Evolutionary conservation across 192 early-diverging fungal genomes (phyloP).

Genomic region (Podila minutissima): DNA sequence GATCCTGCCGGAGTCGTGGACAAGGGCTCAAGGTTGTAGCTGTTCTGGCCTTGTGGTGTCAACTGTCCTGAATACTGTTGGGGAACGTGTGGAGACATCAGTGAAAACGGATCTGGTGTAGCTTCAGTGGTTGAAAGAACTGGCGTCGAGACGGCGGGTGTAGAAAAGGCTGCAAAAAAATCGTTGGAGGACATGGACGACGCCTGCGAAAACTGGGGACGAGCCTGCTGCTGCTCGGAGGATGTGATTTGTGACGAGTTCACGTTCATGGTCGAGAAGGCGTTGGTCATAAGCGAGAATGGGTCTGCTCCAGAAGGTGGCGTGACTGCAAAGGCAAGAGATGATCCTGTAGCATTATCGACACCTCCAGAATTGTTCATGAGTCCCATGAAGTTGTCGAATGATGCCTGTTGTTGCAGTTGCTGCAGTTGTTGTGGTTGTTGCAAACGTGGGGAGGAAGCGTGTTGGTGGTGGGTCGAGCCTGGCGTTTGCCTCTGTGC

Average conservation of each 20-base stretch:
- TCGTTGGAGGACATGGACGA: constrained; percentile 5
- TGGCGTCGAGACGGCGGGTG: not conserved
- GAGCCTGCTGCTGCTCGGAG: not conserved
- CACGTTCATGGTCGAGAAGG: constrained; percentile 30
- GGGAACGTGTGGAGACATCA: constrained; percentile 1
- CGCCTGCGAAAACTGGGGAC: not conserved
- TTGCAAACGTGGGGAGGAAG: not conserved
- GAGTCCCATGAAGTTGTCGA: constrained; percentile 19
- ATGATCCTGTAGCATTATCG: not conserved
- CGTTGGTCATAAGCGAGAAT: constrained; percentile 43
- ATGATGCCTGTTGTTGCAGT: constrained; percentile 13
- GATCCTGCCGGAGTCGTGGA: constrained; percentile 3
- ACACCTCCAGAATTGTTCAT: not conserved
- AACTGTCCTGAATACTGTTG: not conserved
- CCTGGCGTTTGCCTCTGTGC: constrained; percentile 17
- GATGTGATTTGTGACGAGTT: constrained; percentile 1
- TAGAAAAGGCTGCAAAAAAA: constrained; percentile 26
- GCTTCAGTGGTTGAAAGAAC: not conserved
- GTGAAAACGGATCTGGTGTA: constrained; percentile 23
- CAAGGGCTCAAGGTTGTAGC: not conserved
- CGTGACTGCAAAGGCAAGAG: constrained; percentile 9
- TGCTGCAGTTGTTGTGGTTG: constrained; percentile 7
- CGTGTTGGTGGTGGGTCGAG: constrained; percentile 19
- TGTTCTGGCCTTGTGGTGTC: constrained; percentile 11
- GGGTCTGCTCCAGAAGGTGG: constrained; percentile 25